phyloP scores from a whole-genome alignment of 768 basidiomycete genomes.

The Psilocybe cubensis region DNA sequence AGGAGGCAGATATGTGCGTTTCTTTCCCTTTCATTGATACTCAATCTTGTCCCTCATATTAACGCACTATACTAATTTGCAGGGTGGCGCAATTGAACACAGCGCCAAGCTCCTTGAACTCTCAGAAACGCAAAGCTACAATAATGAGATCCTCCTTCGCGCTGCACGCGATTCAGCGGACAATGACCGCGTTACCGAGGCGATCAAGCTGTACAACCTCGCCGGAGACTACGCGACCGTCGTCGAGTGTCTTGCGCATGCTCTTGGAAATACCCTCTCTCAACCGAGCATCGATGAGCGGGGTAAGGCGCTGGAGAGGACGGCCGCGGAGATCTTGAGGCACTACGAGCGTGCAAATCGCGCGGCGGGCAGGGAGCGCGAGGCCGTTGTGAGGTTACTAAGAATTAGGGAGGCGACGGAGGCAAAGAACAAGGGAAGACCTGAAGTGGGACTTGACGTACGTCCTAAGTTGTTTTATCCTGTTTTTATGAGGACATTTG shows the following conservation, averaged over 20 bases:
- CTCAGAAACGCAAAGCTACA: conserved; percentile 65
- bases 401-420: conserved; percentile 82
- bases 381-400: conserved; percentile 75
- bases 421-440: conserved; percentile 69
- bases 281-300: conserved; percentile 67
- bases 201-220: conserved; percentile 94
- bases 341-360: conserved; percentile 80
- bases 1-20: conserved; percentile 84
- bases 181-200: conserved; percentile 85
- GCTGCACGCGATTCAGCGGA: conserved; percentile 84
- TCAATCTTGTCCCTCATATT: not conserved
- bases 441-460: conserved; percentile 85
- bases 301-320: conserved; percentile 67
- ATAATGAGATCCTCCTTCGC: conserved; percentile 79
- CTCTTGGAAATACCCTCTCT: conserved; percentile 82
- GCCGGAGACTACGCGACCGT: conserved; percentile 91
- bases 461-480: conserved; percentile 32
- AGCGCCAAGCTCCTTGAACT: conserved; percentile 78
- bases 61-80: not conserved
- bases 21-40: not conserved
- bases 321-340: conserved; percentile 77
- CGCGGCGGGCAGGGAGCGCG: conserved; percentile 71
- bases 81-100: conserved; percentile 91
- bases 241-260: conserved; percentile 83
- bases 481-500: too few species aligned